phyloP scores from a whole-genome alignment of 768 basidiomycete genomes.

The Clavulina sp. region DNA sequence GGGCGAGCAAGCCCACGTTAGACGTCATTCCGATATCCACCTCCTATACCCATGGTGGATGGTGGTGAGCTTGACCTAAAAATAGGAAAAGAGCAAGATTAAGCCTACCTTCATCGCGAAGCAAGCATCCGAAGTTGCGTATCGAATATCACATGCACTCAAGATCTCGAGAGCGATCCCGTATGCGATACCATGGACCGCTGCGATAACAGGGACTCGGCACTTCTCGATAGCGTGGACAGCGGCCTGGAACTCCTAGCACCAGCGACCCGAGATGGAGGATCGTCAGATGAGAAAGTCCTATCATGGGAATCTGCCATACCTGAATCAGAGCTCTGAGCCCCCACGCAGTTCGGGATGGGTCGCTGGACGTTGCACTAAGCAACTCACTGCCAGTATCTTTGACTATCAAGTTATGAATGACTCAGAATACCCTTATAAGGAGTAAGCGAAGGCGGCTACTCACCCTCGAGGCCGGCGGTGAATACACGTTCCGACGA shows the following conservation, averaged over 20 bases:
- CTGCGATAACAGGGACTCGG: conserved; percentile 66
- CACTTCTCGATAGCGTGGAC: conserved; percentile 52
- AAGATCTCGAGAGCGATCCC: conserved; percentile 70
- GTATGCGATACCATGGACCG: conserved; percentile 54
- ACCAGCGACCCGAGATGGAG: conserved; percentile 5
- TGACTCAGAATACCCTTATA: background rate
- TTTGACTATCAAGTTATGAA: conserved; percentile 2
- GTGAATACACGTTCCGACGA: conserved; percentile 43
- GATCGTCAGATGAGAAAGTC: background rate
- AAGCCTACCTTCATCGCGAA: conserved; percentile 56
- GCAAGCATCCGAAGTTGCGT: conserved; percentile 38
- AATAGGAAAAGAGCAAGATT: background rate
- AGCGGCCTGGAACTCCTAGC: conserved; percentile 43
- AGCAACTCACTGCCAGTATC: conserved; percentile 3
- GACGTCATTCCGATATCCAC: conserved; percentile 75
- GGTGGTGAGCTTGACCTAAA: background rate
- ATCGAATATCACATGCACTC: conserved; percentile 61
- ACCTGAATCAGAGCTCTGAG: conserved; percentile 30
- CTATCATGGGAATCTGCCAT: conserved; percentile 13
- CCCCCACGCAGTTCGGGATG: conserved; percentile 33
- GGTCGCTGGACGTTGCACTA: conserved; percentile 21
- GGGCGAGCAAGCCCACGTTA: conserved; percentile 72
- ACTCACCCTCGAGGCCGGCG: conserved; percentile 64
- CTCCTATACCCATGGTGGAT: conserved; percentile 32
- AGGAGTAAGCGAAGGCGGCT: background rate